A percentile compares a stretch with the other conserved stretches of the same genome.
phyloP scores from a whole-genome alignment of 2,329 filamentous ascomycete species.

The Penicillium brevicompactum region DNA sequence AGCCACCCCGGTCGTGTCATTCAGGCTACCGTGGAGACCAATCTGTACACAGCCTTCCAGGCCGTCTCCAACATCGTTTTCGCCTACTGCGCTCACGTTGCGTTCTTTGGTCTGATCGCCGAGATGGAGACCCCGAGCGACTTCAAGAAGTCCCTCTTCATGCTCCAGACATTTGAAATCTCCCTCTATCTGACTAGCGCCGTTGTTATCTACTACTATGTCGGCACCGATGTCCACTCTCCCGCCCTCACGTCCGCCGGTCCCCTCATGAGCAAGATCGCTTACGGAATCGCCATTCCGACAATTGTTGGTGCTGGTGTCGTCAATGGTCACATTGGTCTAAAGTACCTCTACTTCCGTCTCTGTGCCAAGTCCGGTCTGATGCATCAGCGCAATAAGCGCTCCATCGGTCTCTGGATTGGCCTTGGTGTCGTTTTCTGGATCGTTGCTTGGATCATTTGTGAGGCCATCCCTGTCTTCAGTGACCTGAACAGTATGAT shows the following conservation, averaged over 20 bases:
- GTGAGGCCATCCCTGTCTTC: slow-evolving; percentile 70
- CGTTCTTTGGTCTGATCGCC: slow-evolving; percentile 67
- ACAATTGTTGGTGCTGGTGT: slow-evolving; percentile 72
- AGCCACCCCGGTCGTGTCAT: slow-evolving; percentile 44
- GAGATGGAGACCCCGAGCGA: slow-evolving; percentile 65
- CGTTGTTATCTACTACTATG: slow-evolving; percentile 68
- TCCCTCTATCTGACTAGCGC: slow-evolving; percentile 66
- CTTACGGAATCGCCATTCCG: slow-evolving; percentile 68
- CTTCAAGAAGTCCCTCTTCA: slow-evolving; percentile 63
- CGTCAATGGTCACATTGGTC: slow-evolving; percentile 68
- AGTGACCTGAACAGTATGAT: slow-evolving; percentile 66
- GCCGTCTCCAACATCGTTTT: slow-evolving; percentile 71
- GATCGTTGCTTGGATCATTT: slow-evolving; percentile 66
- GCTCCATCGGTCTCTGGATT: slow-evolving; percentile 62
- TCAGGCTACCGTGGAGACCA: slow-evolving; percentile 42
- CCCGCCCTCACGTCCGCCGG: slow-evolving; percentile 68
- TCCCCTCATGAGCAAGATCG: slow-evolving; percentile 60
- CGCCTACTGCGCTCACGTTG: slow-evolving; percentile 69
- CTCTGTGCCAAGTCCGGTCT: slow-evolving; percentile 61
- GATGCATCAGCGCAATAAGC: slow-evolving; percentile 50
- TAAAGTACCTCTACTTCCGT: slow-evolving; percentile 67
- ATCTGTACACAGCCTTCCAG: slow-evolving; percentile 60
- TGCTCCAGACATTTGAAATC: slow-evolving; percentile 63
- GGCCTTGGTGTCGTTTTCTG: slow-evolving; percentile 60
- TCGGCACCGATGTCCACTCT: slow-evolving; percentile 61